Evolutionary conservation across 2,329 filamentous ascomycete species (phyloP), one percentile per base, ranked within the genome.

Genomic region (Onygena corvina): DNA sequence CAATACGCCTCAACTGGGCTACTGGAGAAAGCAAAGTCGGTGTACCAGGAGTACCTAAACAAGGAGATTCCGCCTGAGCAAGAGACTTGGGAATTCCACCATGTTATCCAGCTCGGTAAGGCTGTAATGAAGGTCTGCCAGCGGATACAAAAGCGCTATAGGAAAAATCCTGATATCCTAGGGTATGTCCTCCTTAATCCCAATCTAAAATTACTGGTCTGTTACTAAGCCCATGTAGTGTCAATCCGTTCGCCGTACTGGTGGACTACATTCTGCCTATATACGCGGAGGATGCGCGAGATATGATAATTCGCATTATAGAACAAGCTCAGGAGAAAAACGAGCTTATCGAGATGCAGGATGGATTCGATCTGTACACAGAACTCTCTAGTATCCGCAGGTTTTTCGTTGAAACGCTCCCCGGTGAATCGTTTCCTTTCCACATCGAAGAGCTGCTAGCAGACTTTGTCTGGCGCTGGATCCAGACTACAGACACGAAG

Each of bases 401-500:
- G 29, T 86, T 94, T 21, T 89, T 95, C 63, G 74, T 76, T 5
- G 77, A 85, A 54, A 82, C 80, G 18, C 74, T 95, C 14, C 86
- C 86, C 0, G 74, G 42, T 20, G 42, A 79, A 52, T 77, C 80
- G 1, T 98, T 96, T 64, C 82, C 81, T 3, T 95, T 96, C 64
- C 81, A 88, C 56, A 77, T 98, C 36, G 92, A 98, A 66, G 79
- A 81, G 35, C 71, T 94, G 12, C 74, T 98, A 14, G 84, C 89
- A 53, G 83, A 86, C 30, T 98, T 96, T 64, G 92, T 96, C 4
- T 96, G 89, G 89, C 81, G 87, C 51, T 98, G 89, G 89, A 86
- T 98, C 54, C 76, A 77, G 48, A 78, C 81, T 54, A 88, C 87
- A 5, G 88, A 96, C 59, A 71, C 72, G 29, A 87, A 83, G 60